Base-by-base conservation (phyloP, 2,329 filamentous ascomycete genomes). In the Arthroderma uncinatum region DNA sequence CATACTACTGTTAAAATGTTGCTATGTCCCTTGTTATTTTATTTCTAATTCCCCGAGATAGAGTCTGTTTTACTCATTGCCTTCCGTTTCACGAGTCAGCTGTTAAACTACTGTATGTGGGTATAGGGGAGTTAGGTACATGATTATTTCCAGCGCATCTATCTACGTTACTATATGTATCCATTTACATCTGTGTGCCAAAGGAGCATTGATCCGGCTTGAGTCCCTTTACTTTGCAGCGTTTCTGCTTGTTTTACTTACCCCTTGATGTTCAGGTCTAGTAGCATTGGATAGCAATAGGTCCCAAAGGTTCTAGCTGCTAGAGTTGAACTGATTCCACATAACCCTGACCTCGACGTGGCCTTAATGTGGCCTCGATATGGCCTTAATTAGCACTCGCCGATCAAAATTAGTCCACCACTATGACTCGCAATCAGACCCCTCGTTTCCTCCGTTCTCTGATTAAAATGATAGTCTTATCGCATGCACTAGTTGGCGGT, bases 121-220 rank as follows among this genome's bases (percentile, higher is more conserved):
- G 28, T 50, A 33, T 50, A 50, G 33, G 47, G 47, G 47, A 50
- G 23, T 50, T 50, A 10, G 47, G 12, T n/a, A 50, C 25, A 50
- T 50, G 25, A 19, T 47, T 47, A 23, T 47, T 25, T 19, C 19
- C 40, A 33, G 47, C 47, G 14, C n/a, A 30, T 50, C 47, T 16
- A 50, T 50, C 12, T 19, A 23, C 47, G 28, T 8, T 33, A 14
- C n/a, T 33, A 4, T 33, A 50, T 34, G 25, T 50, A 50, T 33
- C 28, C 33, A 16, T 50, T 14, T 50, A 50, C 47, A 9, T 50
- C 47, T 25, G 25, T 50, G 25, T 25, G 47, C 33, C 14, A n/a
- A n/a, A 25, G 47, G 47, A 50, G 47, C 28, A 50, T 50, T 50
- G 47, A 50, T 50, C 47, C 10, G 47, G 47, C 7, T 16, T 50